phyloP scores from a whole-genome alignment of 768 basidiomycete genomes.

The Suillus subaureus region DNA sequence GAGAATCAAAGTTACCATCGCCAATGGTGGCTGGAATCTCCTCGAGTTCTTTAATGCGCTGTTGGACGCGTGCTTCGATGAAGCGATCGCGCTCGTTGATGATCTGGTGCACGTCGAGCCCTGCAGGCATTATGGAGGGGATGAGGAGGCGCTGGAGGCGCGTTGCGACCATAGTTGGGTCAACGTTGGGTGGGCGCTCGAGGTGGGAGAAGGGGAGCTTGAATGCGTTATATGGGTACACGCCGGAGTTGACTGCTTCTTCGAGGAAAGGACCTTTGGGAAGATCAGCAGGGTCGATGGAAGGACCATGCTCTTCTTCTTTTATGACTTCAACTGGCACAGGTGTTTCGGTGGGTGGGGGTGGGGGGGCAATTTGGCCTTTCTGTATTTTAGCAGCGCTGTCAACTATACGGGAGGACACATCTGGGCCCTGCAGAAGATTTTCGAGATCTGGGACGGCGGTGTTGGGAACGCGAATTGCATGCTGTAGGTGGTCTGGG shows the following conservation, averaged over 20 bases:
- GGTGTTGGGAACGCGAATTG: conserved; percentile 64
- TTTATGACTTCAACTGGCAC: conserved; percentile 40
- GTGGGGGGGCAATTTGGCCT: conserved; percentile 36
- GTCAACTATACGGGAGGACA: conserved; percentile 66
- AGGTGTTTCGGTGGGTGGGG: conserved; percentile 23
- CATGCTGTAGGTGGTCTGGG: conserved; percentile 69
- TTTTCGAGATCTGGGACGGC: conserved; percentile 67
- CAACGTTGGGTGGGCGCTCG: conserved; percentile 61
- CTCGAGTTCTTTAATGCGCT: conserved; percentile 88
- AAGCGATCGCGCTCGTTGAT: conserved; percentile 91
- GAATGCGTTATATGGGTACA: conserved; percentile 93
- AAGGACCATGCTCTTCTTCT: conserved; percentile 53
- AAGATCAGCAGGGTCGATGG: conserved; percentile 56
- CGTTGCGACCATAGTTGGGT: conserved; percentile 65
- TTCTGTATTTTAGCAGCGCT: conserved; percentile 76
- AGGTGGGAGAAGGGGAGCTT: conserved; percentile 82
- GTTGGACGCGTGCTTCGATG: conserved; percentile 85
- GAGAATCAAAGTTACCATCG: conserved; percentile 66
- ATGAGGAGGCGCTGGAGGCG: conserved; percentile 81
- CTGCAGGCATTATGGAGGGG: conserved; percentile 87
- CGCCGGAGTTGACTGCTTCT: conserved; percentile 74
- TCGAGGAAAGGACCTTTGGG: conserved; percentile 80
- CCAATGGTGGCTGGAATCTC: conserved; percentile 78
- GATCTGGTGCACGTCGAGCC: conserved; percentile 90
- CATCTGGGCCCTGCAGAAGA: conserved; percentile 60